These are phyloP conservation scores for Ichthyophonus hoferi DNA, from an alignment of 208 protist genomes.

Conservation along the genomic window DNA sequence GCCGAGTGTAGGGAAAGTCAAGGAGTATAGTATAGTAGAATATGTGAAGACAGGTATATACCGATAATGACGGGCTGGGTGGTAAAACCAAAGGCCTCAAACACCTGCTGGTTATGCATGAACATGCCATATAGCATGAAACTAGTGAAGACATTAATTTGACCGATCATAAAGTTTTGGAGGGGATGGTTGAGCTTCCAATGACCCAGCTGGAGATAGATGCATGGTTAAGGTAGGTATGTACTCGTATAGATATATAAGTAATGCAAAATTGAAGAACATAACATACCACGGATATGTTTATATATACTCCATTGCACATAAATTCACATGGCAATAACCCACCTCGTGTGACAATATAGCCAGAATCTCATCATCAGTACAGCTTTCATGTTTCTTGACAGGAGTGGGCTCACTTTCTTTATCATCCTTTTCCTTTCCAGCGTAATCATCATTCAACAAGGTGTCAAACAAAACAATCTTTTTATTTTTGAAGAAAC, in stretches of 20 bases:
- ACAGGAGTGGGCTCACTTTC: not conserved
- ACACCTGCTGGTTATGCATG: conserved; percentile 14
- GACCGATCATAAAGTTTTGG: conserved; percentile 35
- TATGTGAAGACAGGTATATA: no score
- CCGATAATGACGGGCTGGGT: conserved; percentile 20
- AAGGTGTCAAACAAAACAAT: conserved; percentile 82
- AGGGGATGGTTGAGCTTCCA: conserved; percentile 68
- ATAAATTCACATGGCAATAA: not conserved
- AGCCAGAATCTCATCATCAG: conserved; percentile 54
- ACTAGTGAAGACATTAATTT: not conserved
- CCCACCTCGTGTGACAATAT: conserved; percentile 72
- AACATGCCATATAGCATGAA: conserved; percentile 28
- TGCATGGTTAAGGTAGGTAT: no score
- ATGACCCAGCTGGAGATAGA: conserved; percentile 73
- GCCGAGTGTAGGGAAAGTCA: no score
- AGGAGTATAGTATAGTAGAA: no score
- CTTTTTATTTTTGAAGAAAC: conserved; percentile 73
- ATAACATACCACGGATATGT: no score
- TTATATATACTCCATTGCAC: not conserved
- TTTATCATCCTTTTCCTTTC: conserved; percentile 62
- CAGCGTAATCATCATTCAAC: conserved; percentile 62
- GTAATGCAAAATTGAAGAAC: no score
- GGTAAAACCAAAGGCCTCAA: conserved; percentile 27
- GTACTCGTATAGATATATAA: no score
- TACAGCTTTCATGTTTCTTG: conserved; percentile 17